Percentiles rank a stretch among this genome's conserved stretches.
phyloP scores from a whole-genome alignment of 116 monocot species.

The Dioscorea cayenensis region DNA sequence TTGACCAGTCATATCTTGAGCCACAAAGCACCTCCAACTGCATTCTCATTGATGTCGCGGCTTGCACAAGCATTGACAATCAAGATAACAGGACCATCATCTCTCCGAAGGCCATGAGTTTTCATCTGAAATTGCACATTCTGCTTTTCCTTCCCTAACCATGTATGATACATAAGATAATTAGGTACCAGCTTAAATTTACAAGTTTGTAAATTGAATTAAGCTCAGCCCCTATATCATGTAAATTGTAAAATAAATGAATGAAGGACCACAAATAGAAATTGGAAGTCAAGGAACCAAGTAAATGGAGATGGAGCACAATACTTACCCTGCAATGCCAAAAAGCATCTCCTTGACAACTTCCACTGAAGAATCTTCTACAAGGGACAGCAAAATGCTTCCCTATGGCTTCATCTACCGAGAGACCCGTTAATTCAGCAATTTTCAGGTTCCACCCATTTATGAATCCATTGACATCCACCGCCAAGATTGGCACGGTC shows the following conservation, averaged over 20 bases:
- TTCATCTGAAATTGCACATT: constrained; percentile 83
- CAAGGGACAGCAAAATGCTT: constrained; percentile 53
- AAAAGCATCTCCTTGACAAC: constrained; percentile 52
- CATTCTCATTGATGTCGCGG: constrained; percentile 53
- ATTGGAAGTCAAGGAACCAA: not conserved
- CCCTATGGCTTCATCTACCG: constrained; percentile 46
- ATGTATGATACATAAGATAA: not conserved
- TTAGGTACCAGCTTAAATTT: not conserved
- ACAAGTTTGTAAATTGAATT: not conserved
- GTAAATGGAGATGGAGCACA: not conserved
- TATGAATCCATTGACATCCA: constrained; percentile 59
- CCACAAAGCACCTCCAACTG: constrained; percentile 89
- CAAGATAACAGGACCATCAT: constrained; percentile 62
- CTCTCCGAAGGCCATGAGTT: constrained; percentile 45
- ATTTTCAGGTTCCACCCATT: constrained; percentile 95
- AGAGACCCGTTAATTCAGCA: constrained; percentile 51
- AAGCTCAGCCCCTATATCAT: not conserved
- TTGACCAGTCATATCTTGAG: constrained; percentile 85
- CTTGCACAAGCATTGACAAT: constrained; percentile 90
- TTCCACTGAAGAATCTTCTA: constrained; percentile 35
- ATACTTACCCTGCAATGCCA: constrained; percentile 42
- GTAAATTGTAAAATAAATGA: not conserved
- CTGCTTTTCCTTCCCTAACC: constrained; percentile 73
- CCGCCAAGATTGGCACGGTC: constrained; percentile 74
- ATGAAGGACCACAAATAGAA: not conserved